phyloP scores from a whole-genome alignment of 2,329 filamentous ascomycete genomes.

The Fusarium temperatum region DNA sequence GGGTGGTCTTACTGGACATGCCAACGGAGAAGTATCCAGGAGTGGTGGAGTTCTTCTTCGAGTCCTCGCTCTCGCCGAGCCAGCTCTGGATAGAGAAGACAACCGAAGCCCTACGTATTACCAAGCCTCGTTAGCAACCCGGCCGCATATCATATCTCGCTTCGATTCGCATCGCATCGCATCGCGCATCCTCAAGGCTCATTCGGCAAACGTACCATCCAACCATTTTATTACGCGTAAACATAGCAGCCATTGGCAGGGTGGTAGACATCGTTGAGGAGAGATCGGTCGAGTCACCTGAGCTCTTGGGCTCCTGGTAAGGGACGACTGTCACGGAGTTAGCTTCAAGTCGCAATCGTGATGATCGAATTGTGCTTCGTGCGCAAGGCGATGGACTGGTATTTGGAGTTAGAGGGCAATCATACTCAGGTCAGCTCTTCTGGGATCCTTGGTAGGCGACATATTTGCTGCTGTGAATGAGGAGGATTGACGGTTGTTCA shows the following conservation, averaged over 20 bases:
- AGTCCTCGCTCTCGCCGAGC: constrained; percentile 77
- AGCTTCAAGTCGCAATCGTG: constrained; percentile 12
- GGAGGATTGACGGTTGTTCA: constrained; percentile 15
- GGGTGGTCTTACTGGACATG: constrained; percentile 73
- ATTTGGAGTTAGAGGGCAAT: neutral
- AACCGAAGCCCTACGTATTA: constrained; percentile 70
- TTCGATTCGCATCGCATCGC: constrained; percentile 3
- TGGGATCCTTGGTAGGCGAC: constrained; percentile 56
- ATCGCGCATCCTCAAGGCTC: neutral
- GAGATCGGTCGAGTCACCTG: constrained; percentile 73
- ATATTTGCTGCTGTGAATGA: constrained; percentile 42
- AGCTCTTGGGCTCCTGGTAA: constrained; percentile 78
- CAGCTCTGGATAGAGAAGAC: constrained; percentile 79
- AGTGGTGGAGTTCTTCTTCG: constrained; percentile 70
- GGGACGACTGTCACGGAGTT: constrained; percentile 75
- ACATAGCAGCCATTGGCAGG: constrained; percentile 84
- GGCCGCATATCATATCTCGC: neutral
- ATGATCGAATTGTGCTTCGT: neutral
- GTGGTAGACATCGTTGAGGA: constrained; percentile 77
- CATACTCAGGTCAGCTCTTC: constrained; percentile 56
- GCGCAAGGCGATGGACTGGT: neutral
- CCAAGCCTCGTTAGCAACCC: constrained; percentile 3
- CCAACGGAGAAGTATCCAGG: constrained; percentile 77
- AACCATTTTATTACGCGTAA: constrained; percentile 84
- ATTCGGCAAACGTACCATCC: constrained; percentile 62